phyloP scores from a whole-genome alignment of 768 basidiomycete species.

The Austroboletus eburneus region DNA sequence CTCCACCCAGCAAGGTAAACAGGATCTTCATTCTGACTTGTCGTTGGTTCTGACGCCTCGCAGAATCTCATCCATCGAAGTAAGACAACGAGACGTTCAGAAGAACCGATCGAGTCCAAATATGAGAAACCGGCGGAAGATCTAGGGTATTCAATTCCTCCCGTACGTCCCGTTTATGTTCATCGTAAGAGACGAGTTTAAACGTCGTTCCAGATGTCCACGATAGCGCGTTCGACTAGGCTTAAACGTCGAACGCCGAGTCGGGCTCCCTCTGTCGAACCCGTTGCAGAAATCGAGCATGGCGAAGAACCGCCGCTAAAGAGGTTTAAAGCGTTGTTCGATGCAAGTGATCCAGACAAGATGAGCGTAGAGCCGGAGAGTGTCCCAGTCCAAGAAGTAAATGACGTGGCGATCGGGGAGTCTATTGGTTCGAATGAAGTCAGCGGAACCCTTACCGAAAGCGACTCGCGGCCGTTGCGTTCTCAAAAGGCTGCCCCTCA shows the following conservation, averaged over 20 bases:
- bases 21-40: background rate
- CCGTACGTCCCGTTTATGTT: slow-evolving; percentile 14
- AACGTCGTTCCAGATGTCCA: slow-evolving; percentile 33
- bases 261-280: slow-evolving; percentile 18
- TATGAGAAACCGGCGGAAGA: slow-evolving; percentile 8
- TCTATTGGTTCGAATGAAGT: slow-evolving; percentile 12
- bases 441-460: slow-evolving; percentile 28
- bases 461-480: slow-evolving; percentile 11
- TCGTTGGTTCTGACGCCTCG: slow-evolving; percentile 1
- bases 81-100: slow-evolving; percentile 5
- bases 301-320: slow-evolving; percentile 54
- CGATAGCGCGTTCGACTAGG: slow-evolving; percentile 36
- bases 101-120: slow-evolving; percentile 3
- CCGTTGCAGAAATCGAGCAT: slow-evolving; percentile 12
- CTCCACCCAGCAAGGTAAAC: slow-evolving; percentile 23
- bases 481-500: slow-evolving; percentile 9
- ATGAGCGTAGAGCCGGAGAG: slow-evolving; percentile 25
- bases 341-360: slow-evolving; percentile 54
- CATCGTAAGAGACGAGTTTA: background rate
- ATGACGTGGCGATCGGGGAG: slow-evolving; percentile 7
- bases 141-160: slow-evolving; percentile 19
- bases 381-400: slow-evolving; percentile 11
- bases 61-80: slow-evolving; percentile 25
- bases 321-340: slow-evolving; percentile 68
- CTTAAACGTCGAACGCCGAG: slow-evolving; percentile 55